phyloP scores from a whole-genome alignment of 1,139 yeast species.

The Geotrichum australiense region DNA sequence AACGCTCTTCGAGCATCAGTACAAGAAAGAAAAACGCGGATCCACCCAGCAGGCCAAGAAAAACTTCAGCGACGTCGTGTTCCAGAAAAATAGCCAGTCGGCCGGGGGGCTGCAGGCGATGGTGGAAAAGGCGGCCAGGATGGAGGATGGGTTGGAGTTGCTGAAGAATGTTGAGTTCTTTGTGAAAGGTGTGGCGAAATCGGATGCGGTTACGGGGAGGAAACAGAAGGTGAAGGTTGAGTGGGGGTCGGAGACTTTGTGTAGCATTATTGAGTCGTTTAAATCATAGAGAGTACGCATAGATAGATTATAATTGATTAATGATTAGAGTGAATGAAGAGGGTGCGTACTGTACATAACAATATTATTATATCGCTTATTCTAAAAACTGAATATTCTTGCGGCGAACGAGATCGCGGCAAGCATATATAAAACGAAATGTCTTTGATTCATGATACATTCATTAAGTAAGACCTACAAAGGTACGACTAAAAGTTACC shows the following conservation, averaged over 20 bases:
- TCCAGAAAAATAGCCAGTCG: constrained; percentile 30
- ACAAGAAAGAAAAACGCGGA: constrained; percentile 3
- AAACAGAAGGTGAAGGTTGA: constrained; percentile 52
- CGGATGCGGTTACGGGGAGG: constrained; percentile 29
- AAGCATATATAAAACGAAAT: too few species aligned
- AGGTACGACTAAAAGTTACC: too few species aligned
- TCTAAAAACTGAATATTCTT: background rate
- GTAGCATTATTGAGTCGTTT: constrained; percentile 44
- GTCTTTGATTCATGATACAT: too few species aligned
- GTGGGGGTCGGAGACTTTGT: constrained; percentile 61
- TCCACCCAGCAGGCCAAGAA: constrained; percentile 17
- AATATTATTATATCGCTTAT: background rate
- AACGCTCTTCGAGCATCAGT: constrained; percentile 38
- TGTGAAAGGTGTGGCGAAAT: constrained; percentile 42
- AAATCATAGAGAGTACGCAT: background rate
- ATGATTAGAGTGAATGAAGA: constrained; percentile 1
- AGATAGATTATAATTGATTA: constrained; percentile 22
- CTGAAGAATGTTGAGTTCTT: constrained; percentile 72
- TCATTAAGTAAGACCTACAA: too few species aligned
- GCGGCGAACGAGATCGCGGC: background rate
- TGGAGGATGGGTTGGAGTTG: constrained; percentile 47
- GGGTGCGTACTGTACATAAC: too few species aligned
- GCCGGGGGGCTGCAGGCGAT: constrained; percentile 51
- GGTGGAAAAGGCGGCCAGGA: constrained; percentile 37
- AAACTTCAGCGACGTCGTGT: constrained; percentile 25